A percentile compares a stretch with the other conserved stretches of the same genome.
Conservation (phyloP, 768 basidiomycete species). For the Rhodosporidiobolus odoratus region DNA sequence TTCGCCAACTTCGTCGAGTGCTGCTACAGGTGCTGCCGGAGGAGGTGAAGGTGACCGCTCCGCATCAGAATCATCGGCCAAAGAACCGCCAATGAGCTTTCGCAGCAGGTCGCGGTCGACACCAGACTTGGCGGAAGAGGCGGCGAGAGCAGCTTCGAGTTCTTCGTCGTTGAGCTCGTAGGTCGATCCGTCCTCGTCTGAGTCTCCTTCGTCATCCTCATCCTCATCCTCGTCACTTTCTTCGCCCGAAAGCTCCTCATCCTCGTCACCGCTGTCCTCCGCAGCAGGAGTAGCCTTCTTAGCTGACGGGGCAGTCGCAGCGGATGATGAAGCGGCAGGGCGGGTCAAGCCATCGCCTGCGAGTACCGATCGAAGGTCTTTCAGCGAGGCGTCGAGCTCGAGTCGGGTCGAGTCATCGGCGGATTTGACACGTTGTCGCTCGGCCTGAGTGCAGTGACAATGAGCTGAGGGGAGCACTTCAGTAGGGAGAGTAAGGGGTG, state of each 20-base stretch:
- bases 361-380: slow-evolving; percentile 68
- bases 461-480: not conserved
- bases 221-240: slow-evolving; percentile 36
- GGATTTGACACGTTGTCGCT: slow-evolving; percentile 81
- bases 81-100: slow-evolving; percentile 40
- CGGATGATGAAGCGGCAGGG: not conserved
- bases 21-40: slow-evolving; percentile 3
- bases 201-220: slow-evolving; percentile 12
- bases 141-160: slow-evolving; percentile 32
- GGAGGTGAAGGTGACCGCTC: slow-evolving; percentile 17
- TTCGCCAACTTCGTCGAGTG: not conserved
- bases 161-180: slow-evolving; percentile 38
- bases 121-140: slow-evolving; percentile 36
- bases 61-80: slow-evolving; percentile 3
- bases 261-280: slow-evolving; percentile 7
- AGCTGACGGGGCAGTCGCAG: slow-evolving; percentile 29
- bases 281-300: slow-evolving; percentile 44
- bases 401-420: slow-evolving; percentile 77
- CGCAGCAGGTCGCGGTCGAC: slow-evolving; percentile 43
- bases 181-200: slow-evolving; percentile 11
- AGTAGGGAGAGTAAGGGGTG: not conserved
- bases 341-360: slow-evolving; percentile 21
- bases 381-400: slow-evolving; percentile 82
- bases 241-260: slow-evolving; percentile 37
- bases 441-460: slow-evolving; percentile 54